Evolutionary conservation across 768 basidiomycete genomes (phyloP).

Genomic region (Suillus plorans): DNA sequence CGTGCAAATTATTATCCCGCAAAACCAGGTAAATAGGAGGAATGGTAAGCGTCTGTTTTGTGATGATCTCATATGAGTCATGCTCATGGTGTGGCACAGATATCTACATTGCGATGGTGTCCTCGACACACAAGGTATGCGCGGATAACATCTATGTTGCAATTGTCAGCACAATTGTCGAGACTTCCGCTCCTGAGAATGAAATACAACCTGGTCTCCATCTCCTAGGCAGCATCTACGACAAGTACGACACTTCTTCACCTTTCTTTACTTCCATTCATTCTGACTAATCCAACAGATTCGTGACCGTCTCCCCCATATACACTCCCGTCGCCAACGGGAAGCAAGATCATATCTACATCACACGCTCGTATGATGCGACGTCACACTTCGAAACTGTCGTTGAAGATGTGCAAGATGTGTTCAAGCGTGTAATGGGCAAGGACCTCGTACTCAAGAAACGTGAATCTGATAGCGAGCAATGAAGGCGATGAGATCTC

Average conservation of each 20-base stretch:
- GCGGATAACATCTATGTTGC: conserved; percentile 95
- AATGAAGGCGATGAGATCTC: conserved; percentile 23
- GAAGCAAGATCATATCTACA: conserved; percentile 85
- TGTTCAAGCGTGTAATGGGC: conserved; percentile 88
- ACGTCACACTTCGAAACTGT: conserved; percentile 99
- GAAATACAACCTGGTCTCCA: conserved; percentile 92
- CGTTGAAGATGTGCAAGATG: conserved; percentile 94
- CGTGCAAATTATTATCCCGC: conserved; percentile 96
- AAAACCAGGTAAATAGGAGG: conserved; percentile 92
- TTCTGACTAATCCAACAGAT: conserved; percentile 48
- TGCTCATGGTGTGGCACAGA: conserved; percentile 48
- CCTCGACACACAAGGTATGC: conserved; percentile 95
- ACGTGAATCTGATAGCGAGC: conserved; percentile 69
- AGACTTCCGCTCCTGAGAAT: conserved; percentile 87
- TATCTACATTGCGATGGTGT: conserved; percentile 98
- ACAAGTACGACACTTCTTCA: conserved; percentile 63
- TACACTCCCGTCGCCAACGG: conserved; percentile 89
- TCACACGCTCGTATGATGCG: conserved; percentile 97
- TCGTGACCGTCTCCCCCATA: conserved; percentile 83
- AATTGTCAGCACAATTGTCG: conserved; percentile 97
- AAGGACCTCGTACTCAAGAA: conserved; percentile 84
- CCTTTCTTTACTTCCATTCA: conserved; percentile 4
- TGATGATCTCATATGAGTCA: neutral
- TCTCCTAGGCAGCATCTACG: conserved; percentile 88
- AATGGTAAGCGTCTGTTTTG: conserved; percentile 62